phyloP scores from a whole-genome alignment of 495 filamentous ascomycete genomes.

The Stereocaulon alpinum region DNA sequence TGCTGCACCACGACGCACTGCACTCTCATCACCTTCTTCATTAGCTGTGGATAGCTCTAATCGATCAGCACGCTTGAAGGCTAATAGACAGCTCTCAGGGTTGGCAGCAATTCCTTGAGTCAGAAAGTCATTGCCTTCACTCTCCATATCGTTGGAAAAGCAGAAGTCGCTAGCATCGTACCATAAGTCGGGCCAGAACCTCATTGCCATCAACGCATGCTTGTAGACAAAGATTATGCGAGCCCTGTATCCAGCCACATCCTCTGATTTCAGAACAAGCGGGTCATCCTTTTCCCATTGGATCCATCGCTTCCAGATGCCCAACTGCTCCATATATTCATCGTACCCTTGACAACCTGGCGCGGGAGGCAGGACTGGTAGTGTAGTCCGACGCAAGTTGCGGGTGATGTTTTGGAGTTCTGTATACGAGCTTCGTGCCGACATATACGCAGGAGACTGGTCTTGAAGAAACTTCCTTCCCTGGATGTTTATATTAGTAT shows the following conservation, averaged over 20 bases:
- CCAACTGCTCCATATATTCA: conserved; percentile 77
- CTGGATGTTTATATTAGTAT: conserved; percentile 33
- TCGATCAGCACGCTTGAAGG: conserved; percentile 80
- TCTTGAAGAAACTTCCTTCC: conserved; percentile 90
- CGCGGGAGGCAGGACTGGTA: conserved; percentile 72
- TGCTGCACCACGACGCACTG: conserved; percentile 55
- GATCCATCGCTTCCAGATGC: conserved; percentile 89
- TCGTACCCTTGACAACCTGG: conserved; percentile 78
- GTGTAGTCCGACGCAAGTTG: conserved; percentile 61
- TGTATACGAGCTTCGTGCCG: conserved; percentile 74
- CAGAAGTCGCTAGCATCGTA: conserved; percentile 92
- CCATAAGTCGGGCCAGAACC: conserved; percentile 93
- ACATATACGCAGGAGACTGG: conserved; percentile 84
- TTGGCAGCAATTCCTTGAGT: conserved; percentile 76
- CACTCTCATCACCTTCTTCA: conserved; percentile 56
- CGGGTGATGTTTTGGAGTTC: conserved; percentile 76
- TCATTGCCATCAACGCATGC: conserved; percentile 84
- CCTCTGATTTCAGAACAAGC: conserved; percentile 68
- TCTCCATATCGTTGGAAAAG: conserved; percentile 60
- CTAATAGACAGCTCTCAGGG: conserved; percentile 81
- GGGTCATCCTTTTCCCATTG: conserved; percentile 90
- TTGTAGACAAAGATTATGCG: conserved; percentile 85
- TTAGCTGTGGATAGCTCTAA: conserved; percentile 60
- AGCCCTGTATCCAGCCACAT: conserved; percentile 56
- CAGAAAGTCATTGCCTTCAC: conserved; percentile 67